Conservation (phyloP, 192 early-diverging fungal species). For the Mortierella alpina region DNA sequence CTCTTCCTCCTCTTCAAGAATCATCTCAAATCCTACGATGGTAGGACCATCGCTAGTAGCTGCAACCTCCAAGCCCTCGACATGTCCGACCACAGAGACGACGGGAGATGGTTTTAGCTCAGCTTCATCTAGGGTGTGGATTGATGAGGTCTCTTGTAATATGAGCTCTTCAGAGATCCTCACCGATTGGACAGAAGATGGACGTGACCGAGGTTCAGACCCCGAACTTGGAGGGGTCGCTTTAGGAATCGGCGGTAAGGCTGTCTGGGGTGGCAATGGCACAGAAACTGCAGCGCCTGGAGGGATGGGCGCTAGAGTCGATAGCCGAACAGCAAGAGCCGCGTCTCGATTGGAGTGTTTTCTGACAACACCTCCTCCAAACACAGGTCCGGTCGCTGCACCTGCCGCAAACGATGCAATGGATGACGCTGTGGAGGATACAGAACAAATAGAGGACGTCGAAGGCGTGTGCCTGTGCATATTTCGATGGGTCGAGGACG, state of each 20-base stretch:
- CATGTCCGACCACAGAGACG: background rate
- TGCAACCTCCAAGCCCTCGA: background rate
- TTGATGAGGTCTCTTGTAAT: too few species aligned
- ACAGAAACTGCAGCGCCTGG: background rate
- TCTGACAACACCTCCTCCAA: constrained; percentile 16
- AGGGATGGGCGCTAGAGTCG: constrained; percentile 20
- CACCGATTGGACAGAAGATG: too few species aligned
- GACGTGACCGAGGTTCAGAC: background rate
- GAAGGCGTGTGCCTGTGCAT: constrained; percentile 34
- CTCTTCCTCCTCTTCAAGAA: constrained; percentile 30
- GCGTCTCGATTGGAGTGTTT: constrained; percentile 19
- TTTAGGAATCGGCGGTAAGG: constrained; percentile 27
- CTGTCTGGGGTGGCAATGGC: constrained; percentile 29
- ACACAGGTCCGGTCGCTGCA: background rate
- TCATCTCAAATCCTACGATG: constrained; percentile 17
- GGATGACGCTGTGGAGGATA: constrained; percentile 16
- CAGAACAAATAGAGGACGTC: constrained; percentile 25
- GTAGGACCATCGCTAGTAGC: background rate
- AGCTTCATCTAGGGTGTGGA: background rate
- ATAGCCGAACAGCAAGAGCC: constrained; percentile 9
- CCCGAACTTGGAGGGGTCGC: background rate
- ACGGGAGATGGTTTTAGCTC: background rate
- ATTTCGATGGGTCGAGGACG: constrained; percentile 6
- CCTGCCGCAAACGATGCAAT: background rate
- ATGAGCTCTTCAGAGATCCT: too few species aligned